Percentiles rank a stretch among this genome's conserved stretches.
These are phyloP conservation scores for Theileria annulata DNA, from an alignment of 169 alveolate genomes.

Conservation along the genomic window DNA sequence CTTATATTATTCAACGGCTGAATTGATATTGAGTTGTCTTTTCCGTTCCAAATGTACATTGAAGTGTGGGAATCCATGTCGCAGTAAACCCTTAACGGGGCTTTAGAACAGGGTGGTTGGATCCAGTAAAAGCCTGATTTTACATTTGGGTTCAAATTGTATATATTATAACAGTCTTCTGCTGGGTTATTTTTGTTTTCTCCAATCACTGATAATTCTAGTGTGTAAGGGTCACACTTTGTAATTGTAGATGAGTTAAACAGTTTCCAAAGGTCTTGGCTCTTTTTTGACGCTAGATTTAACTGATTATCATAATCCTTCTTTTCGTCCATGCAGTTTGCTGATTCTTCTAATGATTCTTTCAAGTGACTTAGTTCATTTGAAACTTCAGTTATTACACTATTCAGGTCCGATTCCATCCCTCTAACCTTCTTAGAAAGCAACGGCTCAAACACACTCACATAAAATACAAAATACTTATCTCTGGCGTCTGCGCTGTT, in stretches of 20 bases:
- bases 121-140: slow-evolving; percentile 90
- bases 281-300: slow-evolving; percentile 63
- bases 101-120: slow-evolving; percentile 83
- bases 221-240: slow-evolving; percentile 40
- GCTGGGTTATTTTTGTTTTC: slow-evolving; percentile 85
- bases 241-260: slow-evolving; percentile 56
- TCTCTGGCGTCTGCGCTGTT: slow-evolving; percentile 87
- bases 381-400: slow-evolving; percentile 73
- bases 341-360: slow-evolving; percentile 60
- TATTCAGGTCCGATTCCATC: slow-evolving; percentile 81
- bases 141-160: slow-evolving; percentile 63
- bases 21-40: slow-evolving; percentile 14
- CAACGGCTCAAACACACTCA: slow-evolving; percentile 75
- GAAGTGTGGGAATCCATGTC: slow-evolving; percentile 75
- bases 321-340: slow-evolving; percentile 59
- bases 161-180: slow-evolving; percentile 83
- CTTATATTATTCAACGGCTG: slow-evolving; percentile 66
- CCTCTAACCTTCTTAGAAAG: slow-evolving; percentile 73
- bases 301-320: slow-evolving; percentile 76
- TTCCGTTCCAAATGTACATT: slow-evolving; percentile 52
- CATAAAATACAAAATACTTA: slow-evolving; percentile 85
- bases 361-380: slow-evolving; percentile 75
- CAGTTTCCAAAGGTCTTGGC: slow-evolving; percentile 68
- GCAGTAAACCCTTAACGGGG: slow-evolving; percentile 86
- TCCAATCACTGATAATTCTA: slow-evolving; percentile 69